phyloP scores from a whole-genome alignment of 306 rosid genomes.

The Lathyrus sativus region DNA sequence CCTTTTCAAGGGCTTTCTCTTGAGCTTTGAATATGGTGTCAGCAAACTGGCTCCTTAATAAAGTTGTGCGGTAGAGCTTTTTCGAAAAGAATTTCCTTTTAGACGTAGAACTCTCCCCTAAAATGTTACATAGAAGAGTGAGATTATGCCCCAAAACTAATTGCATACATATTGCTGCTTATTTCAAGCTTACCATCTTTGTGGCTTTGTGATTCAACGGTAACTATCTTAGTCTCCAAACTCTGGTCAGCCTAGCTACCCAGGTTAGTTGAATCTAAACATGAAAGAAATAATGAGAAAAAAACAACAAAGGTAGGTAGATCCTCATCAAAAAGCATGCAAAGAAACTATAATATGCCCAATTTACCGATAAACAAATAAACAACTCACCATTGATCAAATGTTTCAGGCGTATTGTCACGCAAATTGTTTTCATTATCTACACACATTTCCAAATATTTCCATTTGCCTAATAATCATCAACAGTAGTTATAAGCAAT shows the following conservation, averaged over 20 bases:
- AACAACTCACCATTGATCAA: no score
- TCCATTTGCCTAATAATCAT: no score
- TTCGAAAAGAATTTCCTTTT: constrained; percentile 95
- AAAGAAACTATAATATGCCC: constrained; percentile 26
- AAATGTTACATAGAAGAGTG: constrained; percentile 57
- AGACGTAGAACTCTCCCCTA: constrained; percentile 94
- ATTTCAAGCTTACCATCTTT: constrained; percentile 92
- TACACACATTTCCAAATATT: no score
- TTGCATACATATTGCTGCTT: constrained; percentile 62
- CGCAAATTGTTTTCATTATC: no score
- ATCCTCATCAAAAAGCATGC: constrained; percentile 21
- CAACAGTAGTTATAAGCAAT: no score
- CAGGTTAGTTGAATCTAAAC: constrained; percentile 54
- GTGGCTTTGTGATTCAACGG: constrained; percentile 55
- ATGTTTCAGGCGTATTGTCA: no score
- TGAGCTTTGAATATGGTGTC: constrained; percentile 92
- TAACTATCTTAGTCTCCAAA: constrained; percentile 43
- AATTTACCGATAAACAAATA: no score
- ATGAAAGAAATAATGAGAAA: constrained; percentile 34
- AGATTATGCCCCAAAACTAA: constrained; percentile 68
- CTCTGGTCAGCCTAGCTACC: constrained; percentile 53
- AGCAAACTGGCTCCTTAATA: constrained; percentile 76
- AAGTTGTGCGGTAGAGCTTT: constrained; percentile 83
- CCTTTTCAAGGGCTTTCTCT: constrained; percentile 97
- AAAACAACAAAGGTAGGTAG: constrained; percentile 28